phyloP scores from a whole-genome alignment of 805 yeast genomes.

The Wickerhamomyces alni region DNA sequence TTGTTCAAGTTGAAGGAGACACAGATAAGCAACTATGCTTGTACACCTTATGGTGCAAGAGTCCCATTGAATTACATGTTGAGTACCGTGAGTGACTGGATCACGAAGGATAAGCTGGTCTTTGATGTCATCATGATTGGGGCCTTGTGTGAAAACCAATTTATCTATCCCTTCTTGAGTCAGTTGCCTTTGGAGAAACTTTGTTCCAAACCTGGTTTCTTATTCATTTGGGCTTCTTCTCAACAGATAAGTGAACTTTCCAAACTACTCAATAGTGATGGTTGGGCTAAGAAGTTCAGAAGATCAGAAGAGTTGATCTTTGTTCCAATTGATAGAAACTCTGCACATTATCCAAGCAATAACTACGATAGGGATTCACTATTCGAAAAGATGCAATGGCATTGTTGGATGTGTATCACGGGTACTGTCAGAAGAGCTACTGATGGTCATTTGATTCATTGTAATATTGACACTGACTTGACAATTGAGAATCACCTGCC shows the following conservation, averaged over 20 bases:
- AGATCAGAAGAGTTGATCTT: constrained; percentile 87
- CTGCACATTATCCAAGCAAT: constrained; percentile 61
- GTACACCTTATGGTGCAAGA: constrained; percentile 62
- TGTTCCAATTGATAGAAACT: constrained; percentile 59
- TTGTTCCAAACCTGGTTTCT: constrained; percentile 79
- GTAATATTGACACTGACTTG: constrained; percentile 88
- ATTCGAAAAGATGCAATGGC: constrained; percentile 81
- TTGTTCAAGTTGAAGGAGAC: constrained; percentile 58
- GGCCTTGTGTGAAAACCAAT: constrained; percentile 70
- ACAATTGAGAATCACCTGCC: constrained; percentile 51
- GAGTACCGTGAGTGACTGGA: constrained; percentile 57
- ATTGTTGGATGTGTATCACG: constrained; percentile 96
- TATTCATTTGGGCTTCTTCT: constrained; percentile 85
- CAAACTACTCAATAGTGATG: constrained; percentile 44
- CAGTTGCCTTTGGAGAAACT: constrained; percentile 67
- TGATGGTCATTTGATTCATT: constrained; percentile 81
- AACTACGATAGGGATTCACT: constrained; percentile 41
- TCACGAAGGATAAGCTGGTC: constrained; percentile 45
- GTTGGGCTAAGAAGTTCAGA: constrained; percentile 66
- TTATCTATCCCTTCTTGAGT: constrained; percentile 53
- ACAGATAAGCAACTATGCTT: constrained; percentile 48
- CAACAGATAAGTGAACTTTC: constrained; percentile 61
- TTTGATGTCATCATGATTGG: constrained; percentile 94
- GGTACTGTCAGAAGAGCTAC: constrained; percentile 87
- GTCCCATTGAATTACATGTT: constrained; percentile 47